phyloP scores from a whole-genome alignment of 2,329 filamentous ascomycete species.

The Sordariomycetes sp. region DNA sequence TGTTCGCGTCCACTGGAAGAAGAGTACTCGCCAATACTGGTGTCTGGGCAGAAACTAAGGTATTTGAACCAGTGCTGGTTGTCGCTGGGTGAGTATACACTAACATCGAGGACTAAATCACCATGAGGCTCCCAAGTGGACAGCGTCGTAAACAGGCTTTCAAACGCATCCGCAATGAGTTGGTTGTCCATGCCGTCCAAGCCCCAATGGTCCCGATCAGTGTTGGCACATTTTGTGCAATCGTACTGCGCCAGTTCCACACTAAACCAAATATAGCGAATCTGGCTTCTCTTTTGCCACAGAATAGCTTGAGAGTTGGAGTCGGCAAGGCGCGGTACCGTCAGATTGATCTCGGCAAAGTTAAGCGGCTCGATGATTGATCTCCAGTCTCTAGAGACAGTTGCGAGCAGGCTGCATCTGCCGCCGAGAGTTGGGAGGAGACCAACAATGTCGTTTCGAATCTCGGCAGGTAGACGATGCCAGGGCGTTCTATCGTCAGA shows the following conservation, averaged over 20 bases:
- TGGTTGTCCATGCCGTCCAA: constrained; percentile 13
- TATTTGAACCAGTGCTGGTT: constrained; percentile 25
- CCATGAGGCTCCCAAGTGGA: constrained; percentile 20
- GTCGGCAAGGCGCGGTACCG: constrained; percentile 10
- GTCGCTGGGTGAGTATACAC: constrained; percentile 25
- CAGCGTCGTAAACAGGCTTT: constrained; percentile 16
- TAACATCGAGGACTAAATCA: constrained; percentile 25
- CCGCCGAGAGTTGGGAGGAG: not conserved
- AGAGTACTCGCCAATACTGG: constrained; percentile 6
- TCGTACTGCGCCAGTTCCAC: constrained; percentile 16
- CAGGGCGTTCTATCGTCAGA: not conserved
- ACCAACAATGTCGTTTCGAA: not conserved
- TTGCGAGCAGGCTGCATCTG: not conserved
- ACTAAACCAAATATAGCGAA: constrained; percentile 19
- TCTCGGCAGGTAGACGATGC: not conserved
- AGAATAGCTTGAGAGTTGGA: constrained; percentile 8
- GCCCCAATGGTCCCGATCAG: constrained; percentile 7
- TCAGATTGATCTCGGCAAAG: constrained; percentile 15
- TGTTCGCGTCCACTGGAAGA: constrained; percentile 4
- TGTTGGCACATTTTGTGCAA: constrained; percentile 8
- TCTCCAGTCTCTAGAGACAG: constrained; percentile 11
- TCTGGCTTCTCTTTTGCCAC: constrained; percentile 10
- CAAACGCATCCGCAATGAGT: constrained; percentile 12
- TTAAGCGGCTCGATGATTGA: constrained; percentile 14
- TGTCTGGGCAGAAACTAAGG: constrained; percentile 12